These are phyloP conservation scores for Colletotrichum tabaci DNA, from an alignment of 2,329 filamentous ascomycete genomes.

Conservation along the genomic window DNA sequence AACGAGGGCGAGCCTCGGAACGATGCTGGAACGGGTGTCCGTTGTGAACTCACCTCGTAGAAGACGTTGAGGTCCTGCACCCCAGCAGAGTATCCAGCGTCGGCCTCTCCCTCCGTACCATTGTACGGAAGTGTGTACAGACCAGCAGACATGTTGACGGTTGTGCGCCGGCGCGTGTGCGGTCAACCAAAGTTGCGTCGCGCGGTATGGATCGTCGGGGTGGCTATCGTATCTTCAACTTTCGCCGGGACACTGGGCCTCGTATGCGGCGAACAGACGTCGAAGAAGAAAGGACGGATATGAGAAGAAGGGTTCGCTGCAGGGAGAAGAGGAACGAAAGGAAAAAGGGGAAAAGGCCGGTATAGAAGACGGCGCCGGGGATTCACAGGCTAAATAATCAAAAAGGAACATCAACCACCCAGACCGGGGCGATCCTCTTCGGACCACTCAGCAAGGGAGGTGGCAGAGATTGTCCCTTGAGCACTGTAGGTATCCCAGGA, in stretches of 20 bases:
- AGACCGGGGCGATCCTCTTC: slow-evolving; percentile 16
- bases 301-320: not conserved
- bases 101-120: slow-evolving; percentile 64
- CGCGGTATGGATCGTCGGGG: slow-evolving; percentile 7
- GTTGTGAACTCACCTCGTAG: slow-evolving; percentile 75
- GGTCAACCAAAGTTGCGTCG: slow-evolving; percentile 12
- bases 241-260: slow-evolving; percentile 31
- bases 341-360: not conserved
- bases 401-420: slow-evolving; percentile 7
- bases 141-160: slow-evolving; percentile 51
- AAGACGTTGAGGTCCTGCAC: slow-evolving; percentile 85
- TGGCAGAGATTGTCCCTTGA: slow-evolving; percentile 10
- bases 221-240: slow-evolving; percentile 9
- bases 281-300: slow-evolving; percentile 13
- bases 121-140: slow-evolving; percentile 61
- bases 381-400: slow-evolving; percentile 38
- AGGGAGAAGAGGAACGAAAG: slow-evolving; percentile 3
- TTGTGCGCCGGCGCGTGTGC: slow-evolving; percentile 28
- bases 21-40: not conserved
- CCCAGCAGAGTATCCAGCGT: slow-evolving; percentile 65
- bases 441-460: slow-evolving; percentile 23
- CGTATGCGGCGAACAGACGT: slow-evolving; percentile 23
- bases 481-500: slow-evolving; percentile 26
- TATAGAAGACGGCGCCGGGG: slow-evolving; percentile 25
- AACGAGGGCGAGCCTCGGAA: slow-evolving; percentile 38